Evolutionary conservation across 352 stramenopile species (phyloP).

Genomic region (Phytopythium cucurbitacearum): DNA sequence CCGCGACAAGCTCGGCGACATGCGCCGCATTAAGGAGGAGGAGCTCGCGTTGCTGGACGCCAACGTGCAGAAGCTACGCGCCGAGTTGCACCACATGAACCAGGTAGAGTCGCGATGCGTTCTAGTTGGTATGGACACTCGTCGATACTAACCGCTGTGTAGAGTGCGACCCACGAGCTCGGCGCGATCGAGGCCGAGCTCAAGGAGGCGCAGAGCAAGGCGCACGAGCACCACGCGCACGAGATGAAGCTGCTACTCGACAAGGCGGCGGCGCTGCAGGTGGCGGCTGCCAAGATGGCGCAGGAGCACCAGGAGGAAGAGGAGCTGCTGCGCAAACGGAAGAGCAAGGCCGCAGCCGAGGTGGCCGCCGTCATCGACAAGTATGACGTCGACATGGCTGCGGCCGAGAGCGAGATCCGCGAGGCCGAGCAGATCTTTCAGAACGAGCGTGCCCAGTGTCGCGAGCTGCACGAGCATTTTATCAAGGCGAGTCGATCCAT

Average conservation of each 20-base stretch:
- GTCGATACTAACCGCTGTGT: neutral
- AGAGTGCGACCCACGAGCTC: constrained; percentile 71
- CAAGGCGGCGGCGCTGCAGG: constrained; percentile 45
- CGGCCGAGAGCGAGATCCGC: constrained; percentile 50
- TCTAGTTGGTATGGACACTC: neutral
- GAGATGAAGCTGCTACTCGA: constrained; percentile 74
- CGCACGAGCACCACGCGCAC: constrained; percentile 70
- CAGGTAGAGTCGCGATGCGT: constrained; percentile 23
- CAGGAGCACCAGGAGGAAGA: constrained; percentile 83
- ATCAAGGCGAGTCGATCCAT: constrained; percentile 35
- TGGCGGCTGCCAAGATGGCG: constrained; percentile 62
- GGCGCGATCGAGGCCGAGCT: constrained; percentile 71
- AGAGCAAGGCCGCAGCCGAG: constrained; percentile 76
- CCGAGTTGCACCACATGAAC: constrained; percentile 70
- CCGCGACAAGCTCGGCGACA: constrained; percentile 69
- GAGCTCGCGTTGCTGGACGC: constrained; percentile 75
- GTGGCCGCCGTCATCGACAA: constrained; percentile 66
- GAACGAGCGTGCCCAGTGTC: constrained; percentile 48
- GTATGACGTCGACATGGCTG: constrained; percentile 73
- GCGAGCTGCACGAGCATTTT: constrained; percentile 82
- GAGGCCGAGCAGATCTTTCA: constrained; percentile 36
- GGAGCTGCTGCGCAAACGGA: constrained; percentile 73
- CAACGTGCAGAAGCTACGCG: constrained; percentile 78
- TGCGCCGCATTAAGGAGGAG: constrained; percentile 79
- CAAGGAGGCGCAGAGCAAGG: constrained; percentile 67